phyloP scores from a whole-genome alignment of 2,329 filamentous ascomycete genomes.

The Torrubiella hemipterigena region DNA sequence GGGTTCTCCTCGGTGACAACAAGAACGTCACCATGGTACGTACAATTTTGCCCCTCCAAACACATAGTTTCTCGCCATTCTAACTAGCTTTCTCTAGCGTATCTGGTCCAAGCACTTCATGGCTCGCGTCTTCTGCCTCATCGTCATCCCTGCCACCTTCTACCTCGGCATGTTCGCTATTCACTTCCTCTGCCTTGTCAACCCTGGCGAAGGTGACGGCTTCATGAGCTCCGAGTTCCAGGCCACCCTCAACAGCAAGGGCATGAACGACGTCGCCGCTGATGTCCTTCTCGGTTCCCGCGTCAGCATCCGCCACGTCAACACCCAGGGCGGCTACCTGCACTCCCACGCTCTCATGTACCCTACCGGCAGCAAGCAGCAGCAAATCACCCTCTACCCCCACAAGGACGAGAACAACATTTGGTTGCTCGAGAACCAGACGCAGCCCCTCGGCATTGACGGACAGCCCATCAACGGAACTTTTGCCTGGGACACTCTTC shows the following conservation, averaged over 20 bases:
- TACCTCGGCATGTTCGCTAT: constrained; percentile 97
- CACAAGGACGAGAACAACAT: constrained; percentile 99
- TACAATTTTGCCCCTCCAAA: too few species aligned
- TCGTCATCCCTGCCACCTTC: constrained; percentile 77
- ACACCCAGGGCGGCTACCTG: constrained; percentile 94
- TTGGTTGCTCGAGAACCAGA: constrained; percentile 91
- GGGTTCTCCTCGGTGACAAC: constrained; percentile 84
- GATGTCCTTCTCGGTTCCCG: constrained; percentile 85
- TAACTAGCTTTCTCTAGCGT: constrained; percentile 45
- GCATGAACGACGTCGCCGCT: constrained; percentile 87
- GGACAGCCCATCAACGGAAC: constrained; percentile 72
- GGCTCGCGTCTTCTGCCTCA: constrained; percentile 80
- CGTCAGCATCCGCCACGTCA: constrained; percentile 79
- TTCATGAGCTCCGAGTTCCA: constrained; percentile 99
- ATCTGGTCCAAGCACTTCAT: constrained; percentile 90
- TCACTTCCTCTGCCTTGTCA: constrained; percentile 85
- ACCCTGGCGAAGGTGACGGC: constrained; percentile 93
- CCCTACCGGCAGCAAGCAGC: constrained; percentile 92
- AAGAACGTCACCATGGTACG: constrained; percentile 78
- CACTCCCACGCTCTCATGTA: constrained; percentile 98
- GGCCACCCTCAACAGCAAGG: constrained; percentile 90
- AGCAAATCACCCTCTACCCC: constrained; percentile 95
- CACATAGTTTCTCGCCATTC: too few species aligned
- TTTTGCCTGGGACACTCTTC: constrained; percentile 66
- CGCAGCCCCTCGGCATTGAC: constrained; percentile 68